Base-by-base conservation (phyloP, 495 filamentous ascomycete species). In the Neurospora sp. region DNA sequence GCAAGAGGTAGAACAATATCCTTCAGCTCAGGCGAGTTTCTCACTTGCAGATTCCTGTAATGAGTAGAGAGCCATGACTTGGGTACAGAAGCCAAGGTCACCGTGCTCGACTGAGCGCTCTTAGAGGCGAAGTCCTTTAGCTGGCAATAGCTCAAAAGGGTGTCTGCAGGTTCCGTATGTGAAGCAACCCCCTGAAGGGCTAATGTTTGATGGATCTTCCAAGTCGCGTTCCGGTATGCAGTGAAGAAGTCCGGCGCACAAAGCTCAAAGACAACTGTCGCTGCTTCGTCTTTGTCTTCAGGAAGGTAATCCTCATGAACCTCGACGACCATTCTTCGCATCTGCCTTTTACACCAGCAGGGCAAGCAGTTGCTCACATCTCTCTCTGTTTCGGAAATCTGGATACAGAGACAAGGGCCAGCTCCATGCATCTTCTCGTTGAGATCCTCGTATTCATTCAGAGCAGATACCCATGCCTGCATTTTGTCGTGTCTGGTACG, bases 261-360 rank as follows among this genome's bases (percentile, higher is more conserved):
- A 2, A 89, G 77, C 72, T 89, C 86, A 40, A 88, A 88, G 4
- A 86, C 39, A 4, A 83, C 74, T 2, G 74, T 74, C 62, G 81
- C 80, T 1, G 77, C 76, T 21, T 77, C 72, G 6, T 76, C 28
- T 2, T 77, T 37, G 5, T 81, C 72, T 2, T 66, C 21, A 0
- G 88, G 87, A 2, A 89, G 79, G n/a, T 81, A 81, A 71, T 83
- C 74, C 74, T 89, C 87, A 39, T 86, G 81, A 31, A 82, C 72
- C 69, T 74, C 7, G 28, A 88, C 85, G 2, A 78, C 69, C n/a
- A 86, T 77, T 31, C 76, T 69, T 6, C 78, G 74, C 69, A 82
- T 40, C 45, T 81, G 24, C 11, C 70, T 69, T 70, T 77, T 72
- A n/a, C 75, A 59, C 39, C 39, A 77, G 54, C 54, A 66, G 34